A percentile compares a stretch with the other conserved stretches of the same genome.
Evolutionary conservation across 2,329 filamentous ascomycete genomes (phyloP).

Genomic region (Curvularia eragrostidis): DNA sequence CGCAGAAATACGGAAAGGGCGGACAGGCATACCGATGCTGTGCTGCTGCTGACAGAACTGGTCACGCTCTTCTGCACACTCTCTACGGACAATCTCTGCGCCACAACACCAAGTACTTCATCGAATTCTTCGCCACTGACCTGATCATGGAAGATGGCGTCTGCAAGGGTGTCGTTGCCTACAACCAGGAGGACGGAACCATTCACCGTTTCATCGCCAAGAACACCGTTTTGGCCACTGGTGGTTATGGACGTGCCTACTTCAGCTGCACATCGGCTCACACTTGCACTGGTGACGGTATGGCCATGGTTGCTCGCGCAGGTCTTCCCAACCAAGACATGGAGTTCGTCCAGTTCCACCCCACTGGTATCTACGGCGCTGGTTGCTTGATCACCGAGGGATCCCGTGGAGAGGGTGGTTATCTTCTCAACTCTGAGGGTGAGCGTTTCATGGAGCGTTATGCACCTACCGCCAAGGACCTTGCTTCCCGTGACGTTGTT

Average conservation of each 20-base stretch:
- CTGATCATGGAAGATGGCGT: constrained; percentile 97
- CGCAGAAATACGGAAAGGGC: constrained; percentile 92
- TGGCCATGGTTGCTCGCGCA: constrained; percentile 98
- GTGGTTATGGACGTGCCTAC: constrained; percentile 97
- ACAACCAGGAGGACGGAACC: constrained; percentile 98
- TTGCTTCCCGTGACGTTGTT: constrained; percentile 94
- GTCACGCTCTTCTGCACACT: constrained; percentile 96
- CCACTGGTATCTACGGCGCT: constrained; percentile 97
- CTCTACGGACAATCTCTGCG: constrained; percentile 96
- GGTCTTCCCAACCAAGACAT: constrained; percentile 99
- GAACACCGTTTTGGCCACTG: constrained; percentile 95
- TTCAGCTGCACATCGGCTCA: constrained; percentile 98
- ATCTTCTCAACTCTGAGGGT: constrained; percentile 95
- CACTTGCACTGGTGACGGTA: constrained; percentile 98
- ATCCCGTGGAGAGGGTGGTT: constrained; percentile 96
- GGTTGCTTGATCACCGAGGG: constrained; percentile 96
- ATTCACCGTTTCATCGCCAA: constrained; percentile 96
- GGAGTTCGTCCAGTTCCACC: constrained; percentile 99
- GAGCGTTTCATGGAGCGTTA: constrained; percentile 99
- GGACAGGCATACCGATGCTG: constrained; percentile 98
- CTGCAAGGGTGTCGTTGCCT: constrained; percentile 94
- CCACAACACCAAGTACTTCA: constrained; percentile 99
- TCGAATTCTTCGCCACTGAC: constrained; percentile 97
- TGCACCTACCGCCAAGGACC: constrained; percentile 95
- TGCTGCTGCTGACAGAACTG: constrained; percentile 94